Base-by-base conservation (phyloP, 2,329 filamentous ascomycete genomes). In the Aureobasidium sp. region DNA sequence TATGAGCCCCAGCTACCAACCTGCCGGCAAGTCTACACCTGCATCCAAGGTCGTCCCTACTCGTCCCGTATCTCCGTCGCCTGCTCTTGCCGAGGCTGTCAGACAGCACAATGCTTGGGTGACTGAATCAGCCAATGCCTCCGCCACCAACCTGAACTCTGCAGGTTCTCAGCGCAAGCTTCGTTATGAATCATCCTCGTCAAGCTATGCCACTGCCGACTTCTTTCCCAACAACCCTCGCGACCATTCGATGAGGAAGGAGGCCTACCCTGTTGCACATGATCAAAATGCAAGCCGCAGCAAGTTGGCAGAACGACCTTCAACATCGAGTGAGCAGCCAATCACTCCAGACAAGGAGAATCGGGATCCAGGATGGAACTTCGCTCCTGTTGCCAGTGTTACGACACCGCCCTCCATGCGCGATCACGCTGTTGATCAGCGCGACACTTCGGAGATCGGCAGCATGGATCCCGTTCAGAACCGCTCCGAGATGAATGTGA, bases 1-100 rank as follows among this genome's bases (percentile, higher is more conserved):
- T 8, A 74, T 72, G 70, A 75, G 73, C 54, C 73, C 73, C 32
- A 70, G 67, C 30, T 75, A 75, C 68, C 71, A 71, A 63, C 73
- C 73, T 25, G 66, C 65, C 15, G 50, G 57, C 42, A 44, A 58
- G n/a, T 49, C 59, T 10, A 62, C 60, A n/a, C 63, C 64, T 34
- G 45, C 48, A 25, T 49, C 49, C 44, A 62, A 58, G 37, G 27
- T 32, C 13, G 16, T 36, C 11, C 53, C 41, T 6, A 21, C 42
- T 36, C 44, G 36, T 25, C n/a, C 29, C 5, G 52, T 13, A 15
- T 58, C 61, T 27, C 61, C 61, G 41, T 58, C 61, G n/a, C 61
- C 53, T 15, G 61, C 54, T 32, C 47, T 63, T 25, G 61, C 53
- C 15, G 61, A 63, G n/a, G 61, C 61, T 29, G 61, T 63, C 47